Conservation (phyloP, 345 rosid species). For the Fremontodendron californicum region DNA sequence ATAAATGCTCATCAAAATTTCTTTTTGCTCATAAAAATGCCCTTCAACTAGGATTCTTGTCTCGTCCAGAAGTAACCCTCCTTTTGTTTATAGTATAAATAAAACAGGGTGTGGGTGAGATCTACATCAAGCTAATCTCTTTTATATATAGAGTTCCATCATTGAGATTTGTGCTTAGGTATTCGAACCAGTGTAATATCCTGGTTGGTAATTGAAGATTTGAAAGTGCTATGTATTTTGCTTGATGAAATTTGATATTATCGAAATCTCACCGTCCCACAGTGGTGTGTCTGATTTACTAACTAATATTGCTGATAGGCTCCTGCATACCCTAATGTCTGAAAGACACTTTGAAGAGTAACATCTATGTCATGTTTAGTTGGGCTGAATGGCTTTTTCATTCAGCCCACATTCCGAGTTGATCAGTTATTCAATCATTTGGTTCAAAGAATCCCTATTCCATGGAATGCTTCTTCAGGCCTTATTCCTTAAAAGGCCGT, state of each 20-base stretch:
- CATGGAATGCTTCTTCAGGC: too few relatives aligned
- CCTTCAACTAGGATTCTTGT: neutral
- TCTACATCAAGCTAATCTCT: neutral
- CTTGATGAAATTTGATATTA: neutral
- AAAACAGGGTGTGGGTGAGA: neutral
- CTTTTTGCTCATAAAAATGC: neutral
- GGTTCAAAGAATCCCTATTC: too few relatives aligned
- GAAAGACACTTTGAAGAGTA: neutral
- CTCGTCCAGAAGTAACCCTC: neutral
- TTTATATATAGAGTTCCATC: neutral
- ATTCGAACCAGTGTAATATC: constrained; percentile 10
- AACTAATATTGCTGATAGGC: neutral
- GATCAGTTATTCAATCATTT: too few relatives aligned
- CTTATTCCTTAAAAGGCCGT: too few relatives aligned
- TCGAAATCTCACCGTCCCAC: neutral
- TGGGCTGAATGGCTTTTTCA: too few relatives aligned
- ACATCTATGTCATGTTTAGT: too few relatives aligned
- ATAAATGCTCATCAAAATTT: neutral
- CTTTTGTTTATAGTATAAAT: neutral
- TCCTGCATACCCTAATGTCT: neutral
- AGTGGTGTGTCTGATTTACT: neutral
- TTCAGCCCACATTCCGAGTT: too few relatives aligned
- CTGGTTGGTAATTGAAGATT: neutral
- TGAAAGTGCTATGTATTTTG: neutral
- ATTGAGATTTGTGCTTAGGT: neutral